Conservation (phyloP, 805 yeast genomes). For the Teunomyces funiuensis region DNA sequence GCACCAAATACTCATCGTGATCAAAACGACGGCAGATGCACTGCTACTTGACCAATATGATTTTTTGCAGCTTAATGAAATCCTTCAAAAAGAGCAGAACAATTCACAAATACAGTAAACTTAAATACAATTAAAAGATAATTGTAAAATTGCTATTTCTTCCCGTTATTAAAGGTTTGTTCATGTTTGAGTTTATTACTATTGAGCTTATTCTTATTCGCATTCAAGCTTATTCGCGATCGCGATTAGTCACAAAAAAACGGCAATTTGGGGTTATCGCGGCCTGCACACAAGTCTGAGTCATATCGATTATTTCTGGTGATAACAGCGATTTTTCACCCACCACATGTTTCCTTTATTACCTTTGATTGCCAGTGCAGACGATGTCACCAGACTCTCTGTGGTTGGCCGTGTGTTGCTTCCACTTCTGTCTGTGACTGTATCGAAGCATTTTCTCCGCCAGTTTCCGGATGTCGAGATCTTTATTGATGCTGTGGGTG, state of each 20-base stretch:
- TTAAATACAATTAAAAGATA: too few relatives aligned
- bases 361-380: slow-evolving; percentile 29
- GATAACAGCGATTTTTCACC: slow-evolving; percentile 1
- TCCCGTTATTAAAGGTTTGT: too few relatives aligned
- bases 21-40: too few relatives aligned
- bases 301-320: background rate
- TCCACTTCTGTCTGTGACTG: slow-evolving; percentile 25
- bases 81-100: too few relatives aligned
- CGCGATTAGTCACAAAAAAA: background rate
- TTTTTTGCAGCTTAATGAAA: too few relatives aligned
- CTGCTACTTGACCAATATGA: too few relatives aligned
- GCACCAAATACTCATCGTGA: too few relatives aligned
- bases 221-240: background rate
- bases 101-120: too few relatives aligned
- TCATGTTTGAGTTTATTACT: too few relatives aligned
- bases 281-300: slow-evolving; percentile 3
- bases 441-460: slow-evolving; percentile 31
- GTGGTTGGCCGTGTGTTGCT: slow-evolving; percentile 37
- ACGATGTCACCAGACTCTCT: slow-evolving; percentile 21
- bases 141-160: too few relatives aligned
- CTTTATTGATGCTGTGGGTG: slow-evolving; percentile 28
- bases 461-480: slow-evolving; percentile 33
- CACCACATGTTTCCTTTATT: slow-evolving; percentile 39
- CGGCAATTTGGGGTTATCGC: background rate
- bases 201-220: background rate